These are phyloP conservation scores for Penicillium cosmopolitanum DNA, from an alignment of 495 filamentous ascomycete genomes.

Conservation along the genomic window DNA sequence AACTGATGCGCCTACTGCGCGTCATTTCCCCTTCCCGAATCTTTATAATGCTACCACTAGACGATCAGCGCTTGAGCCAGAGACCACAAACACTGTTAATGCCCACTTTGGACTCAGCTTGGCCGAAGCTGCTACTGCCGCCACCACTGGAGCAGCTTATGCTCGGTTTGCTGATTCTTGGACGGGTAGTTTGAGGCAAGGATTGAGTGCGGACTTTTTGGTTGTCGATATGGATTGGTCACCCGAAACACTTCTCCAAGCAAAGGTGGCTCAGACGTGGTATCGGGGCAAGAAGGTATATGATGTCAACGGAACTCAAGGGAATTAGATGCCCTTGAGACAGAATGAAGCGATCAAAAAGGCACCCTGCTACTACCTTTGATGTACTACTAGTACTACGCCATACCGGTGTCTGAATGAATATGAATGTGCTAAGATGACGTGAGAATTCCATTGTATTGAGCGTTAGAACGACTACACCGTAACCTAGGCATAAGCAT, in stretches of 20 bases:
- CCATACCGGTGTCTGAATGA: too few relatives aligned
- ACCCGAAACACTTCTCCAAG: slow-evolving; percentile 53
- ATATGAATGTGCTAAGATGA: too few relatives aligned
- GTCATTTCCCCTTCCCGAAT: slow-evolving; percentile 56
- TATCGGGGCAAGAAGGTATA: slow-evolving; percentile 48
- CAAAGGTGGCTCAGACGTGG: slow-evolving; percentile 60
- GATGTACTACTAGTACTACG: too few relatives aligned
- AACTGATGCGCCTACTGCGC: slow-evolving; percentile 62
- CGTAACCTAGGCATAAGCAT: background rate
- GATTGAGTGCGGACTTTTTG: slow-evolving; percentile 59
- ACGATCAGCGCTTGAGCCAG: slow-evolving; percentile 54
- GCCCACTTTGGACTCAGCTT: slow-evolving; percentile 55
- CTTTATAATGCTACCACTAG: slow-evolving; percentile 62
- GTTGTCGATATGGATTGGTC: slow-evolving; percentile 62
- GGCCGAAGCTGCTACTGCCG: slow-evolving; percentile 56
- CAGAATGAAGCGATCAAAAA: background rate
- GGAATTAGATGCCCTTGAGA: background rate
- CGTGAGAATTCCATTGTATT: too few relatives aligned
- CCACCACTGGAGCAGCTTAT: slow-evolving; percentile 60
- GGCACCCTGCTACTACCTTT: background rate
- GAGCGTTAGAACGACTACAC: too few relatives aligned
- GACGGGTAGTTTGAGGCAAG: slow-evolving; percentile 53
- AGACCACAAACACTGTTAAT: slow-evolving; percentile 52
- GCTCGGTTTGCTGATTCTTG: slow-evolving; percentile 60
- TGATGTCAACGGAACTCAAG: slow-evolving; percentile 6